Percentiles rank a stretch among this genome's conserved stretches.
Conservation (phyloP, 2,329 filamentous ascomycete genomes). For the Monilinia vaccinii-corymbosi region DNA sequence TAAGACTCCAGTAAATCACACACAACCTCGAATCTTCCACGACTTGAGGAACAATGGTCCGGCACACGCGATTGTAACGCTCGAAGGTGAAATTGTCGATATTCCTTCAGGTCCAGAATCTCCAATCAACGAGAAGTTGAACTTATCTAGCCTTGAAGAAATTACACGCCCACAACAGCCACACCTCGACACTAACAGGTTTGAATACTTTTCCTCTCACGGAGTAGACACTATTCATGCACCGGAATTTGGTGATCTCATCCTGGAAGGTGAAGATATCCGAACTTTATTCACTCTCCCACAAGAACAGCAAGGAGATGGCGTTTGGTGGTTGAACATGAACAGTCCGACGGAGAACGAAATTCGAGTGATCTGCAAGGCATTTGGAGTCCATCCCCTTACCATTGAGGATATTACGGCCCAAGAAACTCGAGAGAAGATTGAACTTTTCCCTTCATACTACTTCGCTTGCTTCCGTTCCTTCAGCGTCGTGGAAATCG, state of each 20-base stretch:
- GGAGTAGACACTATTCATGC: constrained; percentile 91
- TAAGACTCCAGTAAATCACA: constrained; percentile 27
- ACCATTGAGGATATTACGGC: constrained; percentile 95
- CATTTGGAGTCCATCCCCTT: constrained; percentile 90
- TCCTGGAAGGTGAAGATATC: constrained; percentile 83
- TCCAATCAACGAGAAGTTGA: constrained; percentile 41
- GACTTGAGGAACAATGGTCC: constrained; percentile 24
- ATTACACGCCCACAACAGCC: constrained; percentile 24
- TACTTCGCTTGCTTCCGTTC: constrained; percentile 98
- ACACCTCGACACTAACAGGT: constrained; percentile 63
- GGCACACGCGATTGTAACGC: constrained; percentile 30
- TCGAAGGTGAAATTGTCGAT: constrained; percentile 50
- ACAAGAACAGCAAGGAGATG: constrained; percentile 54
- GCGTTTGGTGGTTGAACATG: constrained; percentile 98
- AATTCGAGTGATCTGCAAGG: constrained; percentile 78
- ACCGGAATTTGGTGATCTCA: constrained; percentile 74
- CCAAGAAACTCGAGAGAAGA: constrained; percentile 94
- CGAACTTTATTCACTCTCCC: constrained; percentile 72
- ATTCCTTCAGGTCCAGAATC: constrained; percentile 39
- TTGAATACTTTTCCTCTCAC: constrained; percentile 95
- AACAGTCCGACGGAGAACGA: constrained; percentile 85
- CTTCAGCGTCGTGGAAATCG: constrained; percentile 72
- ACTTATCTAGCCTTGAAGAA: constrained; percentile 32
- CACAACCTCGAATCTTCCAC: constrained; percentile 26
- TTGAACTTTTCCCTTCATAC: constrained; percentile 93